Percentiles rank a stretch among this genome's conserved stretches.
phyloP scores from a whole-genome alignment of 306 rosid genomes.

The Fragaria nilgerrensis region DNA sequence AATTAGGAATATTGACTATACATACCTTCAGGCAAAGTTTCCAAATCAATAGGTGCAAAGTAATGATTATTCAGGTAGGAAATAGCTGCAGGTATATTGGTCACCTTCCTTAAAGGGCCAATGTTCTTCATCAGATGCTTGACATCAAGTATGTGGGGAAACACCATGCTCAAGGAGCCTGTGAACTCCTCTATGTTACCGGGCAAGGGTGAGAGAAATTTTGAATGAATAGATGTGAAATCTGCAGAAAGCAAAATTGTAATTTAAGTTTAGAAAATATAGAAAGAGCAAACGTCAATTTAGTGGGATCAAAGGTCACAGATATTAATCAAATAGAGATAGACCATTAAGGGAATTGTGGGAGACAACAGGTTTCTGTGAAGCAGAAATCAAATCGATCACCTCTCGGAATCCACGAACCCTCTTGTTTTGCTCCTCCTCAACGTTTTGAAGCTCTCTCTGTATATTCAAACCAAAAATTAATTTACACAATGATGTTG shows the following conservation, averaged over 20 bases:
- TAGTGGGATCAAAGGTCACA: conserved; percentile 19
- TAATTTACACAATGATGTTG: conserved; percentile 11
- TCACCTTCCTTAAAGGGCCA: conserved; percentile 50
- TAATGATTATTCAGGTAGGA: conserved; percentile 64
- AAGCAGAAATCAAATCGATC: conserved; percentile 96
- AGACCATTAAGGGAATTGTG: conserved; percentile 80
- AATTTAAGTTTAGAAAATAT: conserved; percentile 26
- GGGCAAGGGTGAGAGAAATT: conserved; percentile 76
- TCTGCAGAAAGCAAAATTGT: conserved; percentile 51
- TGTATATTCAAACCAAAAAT: conserved; percentile 28
- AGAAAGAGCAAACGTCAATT: conserved; percentile 5
- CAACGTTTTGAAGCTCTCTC: conserved; percentile 56
- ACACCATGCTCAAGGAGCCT: conserved; percentile 46
- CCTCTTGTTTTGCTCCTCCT: conserved; percentile 68
- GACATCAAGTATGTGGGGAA: conserved; percentile 63
- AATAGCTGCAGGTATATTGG: conserved; percentile 56
- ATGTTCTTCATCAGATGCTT: conserved; percentile 61
- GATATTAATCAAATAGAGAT: conserved; percentile 43
- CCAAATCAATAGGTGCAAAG: conserved; percentile 62
- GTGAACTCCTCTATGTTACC: conserved; percentile 59
- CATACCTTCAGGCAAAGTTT: conserved; percentile 64
- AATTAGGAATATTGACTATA: conserved; percentile 25
- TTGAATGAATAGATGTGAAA: conserved; percentile 71
- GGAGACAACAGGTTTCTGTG: conserved; percentile 93
- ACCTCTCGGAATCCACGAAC: conserved; percentile 89